phyloP scores from a whole-genome alignment of 2,329 filamentous ascomycete species.

The Arachnomyces sp. region DNA sequence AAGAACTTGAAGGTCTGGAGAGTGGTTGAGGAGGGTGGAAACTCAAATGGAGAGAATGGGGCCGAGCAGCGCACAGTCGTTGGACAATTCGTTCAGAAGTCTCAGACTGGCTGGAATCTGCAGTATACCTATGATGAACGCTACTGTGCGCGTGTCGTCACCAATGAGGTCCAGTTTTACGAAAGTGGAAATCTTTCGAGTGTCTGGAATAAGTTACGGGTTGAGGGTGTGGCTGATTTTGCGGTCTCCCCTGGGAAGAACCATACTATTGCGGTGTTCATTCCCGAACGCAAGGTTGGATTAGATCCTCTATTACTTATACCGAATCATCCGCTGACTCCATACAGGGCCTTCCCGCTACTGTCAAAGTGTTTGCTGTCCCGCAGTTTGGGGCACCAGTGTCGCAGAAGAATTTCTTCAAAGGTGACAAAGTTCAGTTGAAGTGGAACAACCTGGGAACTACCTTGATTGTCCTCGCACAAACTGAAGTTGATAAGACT shows the following conservation, averaged over 20 bases:
- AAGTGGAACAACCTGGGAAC: constrained; percentile 96
- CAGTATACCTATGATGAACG: constrained; percentile 93
- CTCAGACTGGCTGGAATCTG: constrained; percentile 90
- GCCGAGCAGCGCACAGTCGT: constrained; percentile 56
- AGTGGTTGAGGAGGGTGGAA: constrained; percentile 61
- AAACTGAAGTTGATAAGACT: constrained; percentile 95
- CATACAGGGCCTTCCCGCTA: constrained; percentile 76
- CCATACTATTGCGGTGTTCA: constrained; percentile 87
- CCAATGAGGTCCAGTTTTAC: constrained; percentile 97
- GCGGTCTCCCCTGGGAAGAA: constrained; percentile 81
- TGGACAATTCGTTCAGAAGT: constrained; percentile 90
- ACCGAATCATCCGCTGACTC: constrained; percentile 11
- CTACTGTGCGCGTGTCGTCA: constrained; percentile 86
- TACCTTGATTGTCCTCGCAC: constrained; percentile 84
- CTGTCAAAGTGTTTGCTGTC: constrained; percentile 89
- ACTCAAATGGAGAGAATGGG: constrained; percentile 42
- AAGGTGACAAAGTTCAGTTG: constrained; percentile 96
- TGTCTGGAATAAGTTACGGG: constrained; percentile 91
- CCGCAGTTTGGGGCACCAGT: constrained; percentile 74
- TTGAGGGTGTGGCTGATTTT: constrained; percentile 85
- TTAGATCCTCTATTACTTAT: constrained; percentile 1
- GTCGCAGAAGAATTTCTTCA: constrained; percentile 98
- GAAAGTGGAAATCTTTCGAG: constrained; percentile 74
- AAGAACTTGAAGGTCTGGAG: constrained; percentile 98
- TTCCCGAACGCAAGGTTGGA: constrained; percentile 85